phyloP scores from a whole-genome alignment of 164 flowering plant genomes.

The Akebia trifoliata region DNA sequence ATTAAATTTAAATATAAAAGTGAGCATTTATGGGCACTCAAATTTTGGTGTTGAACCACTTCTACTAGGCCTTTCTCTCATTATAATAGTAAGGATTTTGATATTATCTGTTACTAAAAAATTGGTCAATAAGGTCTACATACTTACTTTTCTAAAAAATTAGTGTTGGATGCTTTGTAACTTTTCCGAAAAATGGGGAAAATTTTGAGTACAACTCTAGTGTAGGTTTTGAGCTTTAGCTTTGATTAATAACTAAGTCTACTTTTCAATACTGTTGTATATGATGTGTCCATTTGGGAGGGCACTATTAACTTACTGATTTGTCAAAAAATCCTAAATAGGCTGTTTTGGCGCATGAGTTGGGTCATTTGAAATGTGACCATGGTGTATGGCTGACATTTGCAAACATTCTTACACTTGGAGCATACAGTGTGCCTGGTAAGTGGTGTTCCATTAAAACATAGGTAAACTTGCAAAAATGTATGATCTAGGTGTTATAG shows the following conservation, averaged over 20 bases:
- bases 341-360: constrained; percentile 98
- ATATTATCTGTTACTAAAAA: no score
- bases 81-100: no score
- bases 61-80: no score
- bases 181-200: neutral
- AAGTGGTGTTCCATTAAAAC: constrained; percentile 17
- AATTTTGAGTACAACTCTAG: neutral
- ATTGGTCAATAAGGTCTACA: neutral
- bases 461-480: neutral
- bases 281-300: neutral
- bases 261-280: neutral
- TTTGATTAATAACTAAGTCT: neutral
- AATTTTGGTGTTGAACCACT: no score
- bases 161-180: neutral
- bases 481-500: no score
- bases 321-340: constrained; percentile 16
- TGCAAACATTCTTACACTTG: constrained; percentile 88
- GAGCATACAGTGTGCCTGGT: constrained; percentile 90
- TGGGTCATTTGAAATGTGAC: constrained; percentile 97
- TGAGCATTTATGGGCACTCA: no score
- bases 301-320: neutral
- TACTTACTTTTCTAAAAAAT: neutral
- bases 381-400: constrained; percentile 97
- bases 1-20: no score
- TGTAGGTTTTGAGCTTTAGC: neutral